Evolutionary conservation across 768 basidiomycete species (phyloP).

Genomic region (Lenzites betulinus): DNA sequence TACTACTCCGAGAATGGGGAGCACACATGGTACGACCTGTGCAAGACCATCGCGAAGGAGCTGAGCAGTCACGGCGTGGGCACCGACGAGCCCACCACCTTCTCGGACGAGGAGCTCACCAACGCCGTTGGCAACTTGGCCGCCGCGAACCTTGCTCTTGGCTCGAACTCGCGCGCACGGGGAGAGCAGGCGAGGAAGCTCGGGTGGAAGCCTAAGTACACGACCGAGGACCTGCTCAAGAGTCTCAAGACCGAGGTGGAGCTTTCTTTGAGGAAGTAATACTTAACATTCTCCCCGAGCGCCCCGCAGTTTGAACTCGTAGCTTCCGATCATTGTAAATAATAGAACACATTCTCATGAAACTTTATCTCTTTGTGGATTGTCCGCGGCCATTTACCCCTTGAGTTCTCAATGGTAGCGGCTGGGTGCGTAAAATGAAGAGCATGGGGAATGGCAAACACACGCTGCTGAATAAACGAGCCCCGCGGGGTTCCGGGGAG

Average conservation of each 20-base stretch:
- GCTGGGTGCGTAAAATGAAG: too few species aligned
- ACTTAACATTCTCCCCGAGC: too few species aligned
- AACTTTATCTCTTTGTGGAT: too few species aligned
- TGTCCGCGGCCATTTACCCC: too few species aligned
- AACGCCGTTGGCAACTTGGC: constrained; percentile 18
- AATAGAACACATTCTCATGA: too few species aligned
- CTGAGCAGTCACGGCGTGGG: constrained; percentile 21
- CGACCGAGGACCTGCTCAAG: constrained; percentile 42
- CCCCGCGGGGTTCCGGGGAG: too few species aligned
- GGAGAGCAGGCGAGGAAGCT: constrained; percentile 37
- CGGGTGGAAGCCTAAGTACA: constrained; percentile 49
- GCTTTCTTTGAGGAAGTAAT: neutral
- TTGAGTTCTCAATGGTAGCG: too few species aligned
- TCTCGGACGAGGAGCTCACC: constrained; percentile 47
- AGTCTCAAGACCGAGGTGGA: constrained; percentile 43
- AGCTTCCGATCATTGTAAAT: too few species aligned
- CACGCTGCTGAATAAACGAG: too few species aligned
- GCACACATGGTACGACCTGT: constrained; percentile 33
- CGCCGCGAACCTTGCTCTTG: constrained; percentile 13
- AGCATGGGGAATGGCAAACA: too few species aligned
- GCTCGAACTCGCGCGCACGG: constrained; percentile 26
- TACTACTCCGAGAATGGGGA: constrained; percentile 35
- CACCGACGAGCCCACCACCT: constrained; percentile 41
- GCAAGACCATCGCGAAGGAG: constrained; percentile 32
- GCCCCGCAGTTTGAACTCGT: too few species aligned